Evolutionary conservation across 2,329 filamentous ascomycete species (phyloP).

Genomic region (Exserohilum rostratum): DNA sequence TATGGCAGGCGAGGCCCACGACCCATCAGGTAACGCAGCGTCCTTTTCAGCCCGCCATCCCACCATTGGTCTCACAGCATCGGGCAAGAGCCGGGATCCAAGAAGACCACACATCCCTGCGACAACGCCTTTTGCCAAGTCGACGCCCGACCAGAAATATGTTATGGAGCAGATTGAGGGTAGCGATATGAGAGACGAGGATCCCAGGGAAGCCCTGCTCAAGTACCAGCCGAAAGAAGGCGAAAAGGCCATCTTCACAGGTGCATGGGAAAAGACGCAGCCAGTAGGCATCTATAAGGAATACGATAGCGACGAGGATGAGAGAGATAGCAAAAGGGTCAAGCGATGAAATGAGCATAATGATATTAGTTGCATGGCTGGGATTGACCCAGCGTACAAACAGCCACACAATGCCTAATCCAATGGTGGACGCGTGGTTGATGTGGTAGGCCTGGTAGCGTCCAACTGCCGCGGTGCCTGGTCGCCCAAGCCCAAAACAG

Average conservation of each 20-base stretch:
- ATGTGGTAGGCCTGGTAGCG: background rate
- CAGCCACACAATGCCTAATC: constrained; percentile 7
- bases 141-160: constrained; percentile 85
- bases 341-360: constrained; percentile 25
- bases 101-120: constrained; percentile 82
- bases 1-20: constrained; percentile 81
- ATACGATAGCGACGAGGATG: constrained; percentile 81
- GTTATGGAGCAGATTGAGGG: constrained; percentile 88
- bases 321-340: constrained; percentile 67
- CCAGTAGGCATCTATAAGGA: constrained; percentile 91
- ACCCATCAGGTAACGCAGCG: constrained; percentile 60
- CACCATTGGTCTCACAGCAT: constrained; percentile 75
- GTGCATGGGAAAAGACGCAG: constrained; percentile 90
- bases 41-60: constrained; percentile 67
- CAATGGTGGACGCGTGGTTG: background rate
- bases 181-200: constrained; percentile 92
- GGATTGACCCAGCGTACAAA: constrained; percentile 8
- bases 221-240: constrained; percentile 95
- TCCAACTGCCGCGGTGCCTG: background rate
- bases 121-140: constrained; percentile 88
- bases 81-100: constrained; percentile 78
- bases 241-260: constrained; percentile 92
- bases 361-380: constrained; percentile 8
- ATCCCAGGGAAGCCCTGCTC: constrained; percentile 88
- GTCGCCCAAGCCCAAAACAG: constrained; percentile 11